phyloP scores from a whole-genome alignment of 225 moss, liverwort and hornwort species.

The Asterella californica region DNA sequence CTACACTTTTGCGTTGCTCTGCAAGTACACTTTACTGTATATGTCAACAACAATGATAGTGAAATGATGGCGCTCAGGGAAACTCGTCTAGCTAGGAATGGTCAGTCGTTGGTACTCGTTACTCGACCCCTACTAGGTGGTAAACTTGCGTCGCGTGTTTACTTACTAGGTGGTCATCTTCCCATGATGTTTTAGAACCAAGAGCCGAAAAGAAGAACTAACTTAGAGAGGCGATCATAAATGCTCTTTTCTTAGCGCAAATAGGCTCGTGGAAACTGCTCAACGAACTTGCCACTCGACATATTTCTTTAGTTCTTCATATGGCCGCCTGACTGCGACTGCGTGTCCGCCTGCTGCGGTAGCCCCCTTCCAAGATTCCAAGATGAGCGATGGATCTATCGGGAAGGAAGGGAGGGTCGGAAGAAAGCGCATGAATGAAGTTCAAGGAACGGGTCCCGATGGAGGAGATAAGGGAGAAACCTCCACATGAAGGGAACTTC shows the following conservation, averaged over 20 bases:
- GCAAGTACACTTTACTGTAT: background rate
- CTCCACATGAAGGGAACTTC: background rate
- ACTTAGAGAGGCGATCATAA: background rate
- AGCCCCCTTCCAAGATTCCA: too few species aligned
- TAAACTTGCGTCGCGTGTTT: too few species aligned
- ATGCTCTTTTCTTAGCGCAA: background rate
- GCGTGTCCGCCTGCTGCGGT: background rate
- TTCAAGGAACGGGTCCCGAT: background rate
- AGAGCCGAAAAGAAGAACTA: background rate
- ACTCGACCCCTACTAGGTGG: too few species aligned
- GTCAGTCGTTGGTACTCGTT: background rate
- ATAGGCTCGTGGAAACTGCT: background rate
- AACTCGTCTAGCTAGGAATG: background rate
- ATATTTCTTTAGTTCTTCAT: background rate
- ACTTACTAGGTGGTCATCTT: too few species aligned
- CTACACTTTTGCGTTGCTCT: background rate
- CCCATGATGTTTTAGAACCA: conserved; percentile 1
- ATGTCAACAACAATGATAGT: conserved; percentile 1
- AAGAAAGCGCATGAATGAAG: background rate
- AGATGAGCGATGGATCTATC: too few species aligned
- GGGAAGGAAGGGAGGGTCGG: background rate
- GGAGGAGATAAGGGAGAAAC: background rate
- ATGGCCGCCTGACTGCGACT: too few species aligned
- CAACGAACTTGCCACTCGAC: background rate
- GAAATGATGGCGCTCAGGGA: background rate